These are phyloP conservation scores for Tetrahymena malaccensis DNA, from an alignment of 73 alveolate species.

Conservation along the genomic window DNA sequence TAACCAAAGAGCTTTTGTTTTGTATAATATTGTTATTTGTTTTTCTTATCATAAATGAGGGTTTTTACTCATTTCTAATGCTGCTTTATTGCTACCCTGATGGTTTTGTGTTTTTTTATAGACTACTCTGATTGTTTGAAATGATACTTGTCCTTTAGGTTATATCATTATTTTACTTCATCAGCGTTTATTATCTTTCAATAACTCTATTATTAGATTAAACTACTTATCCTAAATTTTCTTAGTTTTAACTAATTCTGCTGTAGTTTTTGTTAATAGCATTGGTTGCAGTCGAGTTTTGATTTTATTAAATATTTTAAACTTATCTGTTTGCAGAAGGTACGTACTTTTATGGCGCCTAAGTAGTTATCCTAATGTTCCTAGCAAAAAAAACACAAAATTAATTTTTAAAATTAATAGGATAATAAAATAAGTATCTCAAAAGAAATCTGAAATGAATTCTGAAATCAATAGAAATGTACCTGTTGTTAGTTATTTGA, in stretches of 20 bases:
- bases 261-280: neutral
- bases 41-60: neutral
- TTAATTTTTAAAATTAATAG: neutral
- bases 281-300: neutral
- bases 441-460: neutral
- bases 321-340: neutral
- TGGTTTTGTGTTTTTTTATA: neutral
- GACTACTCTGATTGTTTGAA: neutral
- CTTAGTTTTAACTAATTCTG: neutral
- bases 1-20: neutral
- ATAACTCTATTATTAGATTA: neutral
- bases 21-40: neutral
- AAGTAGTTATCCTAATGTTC: neutral
- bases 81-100: neutral
- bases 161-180: neutral
- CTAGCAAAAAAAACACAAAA: neutral
- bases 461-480: neutral
- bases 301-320: neutral
- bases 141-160: neutral
- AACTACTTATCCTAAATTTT: neutral
- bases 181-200: neutral
- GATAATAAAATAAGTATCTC: neutral
- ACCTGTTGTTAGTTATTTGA: neutral
- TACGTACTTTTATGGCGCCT: neutral
- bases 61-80: neutral